Evolutionary conservation across 495 filamentous ascomycete genomes (phyloP), one percentile per base, ranked within the genome.

Genomic region (Lasiosphaeris hirsuta): DNA sequence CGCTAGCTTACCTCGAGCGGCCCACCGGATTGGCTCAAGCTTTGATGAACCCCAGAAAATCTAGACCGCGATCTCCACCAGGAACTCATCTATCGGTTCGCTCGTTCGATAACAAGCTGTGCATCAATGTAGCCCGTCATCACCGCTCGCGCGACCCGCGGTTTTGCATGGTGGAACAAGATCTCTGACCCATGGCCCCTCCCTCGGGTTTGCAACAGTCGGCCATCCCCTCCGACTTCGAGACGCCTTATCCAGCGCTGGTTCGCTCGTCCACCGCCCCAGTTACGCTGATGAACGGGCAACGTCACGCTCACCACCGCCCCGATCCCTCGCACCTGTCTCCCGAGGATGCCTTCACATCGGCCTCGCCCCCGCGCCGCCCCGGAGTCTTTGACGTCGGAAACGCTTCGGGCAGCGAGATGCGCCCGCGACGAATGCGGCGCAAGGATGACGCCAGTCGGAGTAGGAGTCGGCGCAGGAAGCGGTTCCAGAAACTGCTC

Each of bases 401-500:
- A 10, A 69, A 69, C 61, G 63, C 59, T 11, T 70, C 63, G 42
- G 69, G 64, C 8, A 63, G 51, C 43, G 65, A 63, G 36, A 42
- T 52, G 33, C 66, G 54, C 0, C 56, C 56, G 8, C 58, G 60
- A 18, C 64, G 62, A 43, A 47, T 64, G 63, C 66, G 78, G 41
- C 69, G 68, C 48, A 71, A 65, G 61, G 67, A 66, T 33, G 67
- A 69, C 39, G 58, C 62, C 10, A 64, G 67, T 13, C 65, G 67
- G 6, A 77, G 75, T 54, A 63, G 72, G 41, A 79, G 77, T 57
- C 72, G 85, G 40, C 85, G 88, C 61, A 77, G 87, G 59, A 78
- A 82, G 68, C 79, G 84, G 58, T 97, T 93, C 88, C 94, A 95
- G 76, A 98, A 97, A 75, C 75, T 98, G 57, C 79, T 98, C 14